These are phyloP conservation scores for Calocybe indica DNA, from an alignment of 768 basidiomycete genomes.

Conservation along the genomic window DNA sequence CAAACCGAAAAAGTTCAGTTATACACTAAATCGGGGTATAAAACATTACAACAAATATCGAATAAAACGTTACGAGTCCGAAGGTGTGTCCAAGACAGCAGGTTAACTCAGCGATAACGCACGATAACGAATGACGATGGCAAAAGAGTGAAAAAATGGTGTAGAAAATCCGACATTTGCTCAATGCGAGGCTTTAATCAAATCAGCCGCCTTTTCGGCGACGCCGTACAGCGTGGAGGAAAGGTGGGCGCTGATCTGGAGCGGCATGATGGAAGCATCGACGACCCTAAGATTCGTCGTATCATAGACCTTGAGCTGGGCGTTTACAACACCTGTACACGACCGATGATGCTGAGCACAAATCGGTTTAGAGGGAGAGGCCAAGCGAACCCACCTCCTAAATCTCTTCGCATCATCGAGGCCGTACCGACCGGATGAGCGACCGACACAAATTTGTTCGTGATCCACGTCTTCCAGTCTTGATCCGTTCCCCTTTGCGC, in stretches of 20 bases:
- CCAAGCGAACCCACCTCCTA: slow-evolving; percentile 24
- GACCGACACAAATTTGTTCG: slow-evolving; percentile 34
- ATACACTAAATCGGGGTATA: no score
- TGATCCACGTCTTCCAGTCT: slow-evolving; percentile 42
- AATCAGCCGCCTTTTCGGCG: slow-evolving; percentile 49
- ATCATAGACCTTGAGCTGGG: slow-evolving; percentile 40
- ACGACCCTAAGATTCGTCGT: slow-evolving; percentile 46
- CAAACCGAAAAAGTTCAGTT: no score
- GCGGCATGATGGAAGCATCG: slow-evolving; percentile 43
- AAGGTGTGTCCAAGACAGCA: no score
- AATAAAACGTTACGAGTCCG: no score
- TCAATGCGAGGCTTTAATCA: slow-evolving; percentile 37
- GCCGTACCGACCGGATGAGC: slow-evolving; percentile 44
- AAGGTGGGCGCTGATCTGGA: slow-evolving; percentile 42
- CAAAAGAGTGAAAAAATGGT: background rate
- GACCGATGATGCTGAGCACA: background rate
- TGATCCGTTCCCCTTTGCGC: slow-evolving; percentile 36
- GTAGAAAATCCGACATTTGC: background rate
- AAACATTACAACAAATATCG: no score
- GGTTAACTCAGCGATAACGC: background rate
- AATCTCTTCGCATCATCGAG: slow-evolving; percentile 32
- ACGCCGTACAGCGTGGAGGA: slow-evolving; percentile 45
- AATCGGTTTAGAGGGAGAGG: background rate
- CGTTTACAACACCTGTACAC: slow-evolving; percentile 41
- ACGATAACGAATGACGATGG: background rate